Evolutionary conservation across 345 rosid species (phyloP).

Genomic region (Eucalyptus erythrocorys): DNA sequence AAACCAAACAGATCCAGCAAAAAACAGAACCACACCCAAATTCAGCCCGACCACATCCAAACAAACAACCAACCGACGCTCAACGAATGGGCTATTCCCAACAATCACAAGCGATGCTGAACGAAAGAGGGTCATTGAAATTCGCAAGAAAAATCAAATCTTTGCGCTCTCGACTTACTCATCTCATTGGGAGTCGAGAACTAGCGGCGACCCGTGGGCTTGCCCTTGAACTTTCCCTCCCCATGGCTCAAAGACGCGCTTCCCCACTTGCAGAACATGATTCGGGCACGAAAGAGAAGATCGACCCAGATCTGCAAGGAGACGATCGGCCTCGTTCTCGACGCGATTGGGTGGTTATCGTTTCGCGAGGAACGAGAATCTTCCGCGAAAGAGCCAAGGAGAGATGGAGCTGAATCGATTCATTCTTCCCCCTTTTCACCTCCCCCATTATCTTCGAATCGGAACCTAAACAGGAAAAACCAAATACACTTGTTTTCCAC

Average conservation of each 20-base stretch:
- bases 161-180: slow-evolving; percentile 10
- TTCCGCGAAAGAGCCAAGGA: not conserved
- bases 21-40: not conserved
- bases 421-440: not conserved
- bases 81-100: not conserved
- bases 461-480: not conserved
- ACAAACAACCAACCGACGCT: not conserved
- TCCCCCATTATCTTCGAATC: not conserved
- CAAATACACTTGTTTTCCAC: too few species aligned
- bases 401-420: not conserved
- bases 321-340: not conserved
- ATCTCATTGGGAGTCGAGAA: slow-evolving; percentile 53
- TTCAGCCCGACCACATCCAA: not conserved
- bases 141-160: not conserved
- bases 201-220: slow-evolving; percentile 52
- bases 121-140: not conserved
- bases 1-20: not conserved
- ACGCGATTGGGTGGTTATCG: not conserved
- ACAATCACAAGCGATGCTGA: not conserved
- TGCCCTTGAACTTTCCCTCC: slow-evolving; percentile 58
- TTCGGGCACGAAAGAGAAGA: not conserved
- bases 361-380: not conserved
- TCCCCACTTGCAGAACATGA: not conserved
- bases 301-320: not conserved
- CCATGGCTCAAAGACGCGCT: slow-evolving; percentile 9